A percentile compares a stretch with the other conserved stretches of the same genome.
Conservation (phyloP, 2,329 filamentous ascomycete species). For the Ampelomyces quisqualis region DNA sequence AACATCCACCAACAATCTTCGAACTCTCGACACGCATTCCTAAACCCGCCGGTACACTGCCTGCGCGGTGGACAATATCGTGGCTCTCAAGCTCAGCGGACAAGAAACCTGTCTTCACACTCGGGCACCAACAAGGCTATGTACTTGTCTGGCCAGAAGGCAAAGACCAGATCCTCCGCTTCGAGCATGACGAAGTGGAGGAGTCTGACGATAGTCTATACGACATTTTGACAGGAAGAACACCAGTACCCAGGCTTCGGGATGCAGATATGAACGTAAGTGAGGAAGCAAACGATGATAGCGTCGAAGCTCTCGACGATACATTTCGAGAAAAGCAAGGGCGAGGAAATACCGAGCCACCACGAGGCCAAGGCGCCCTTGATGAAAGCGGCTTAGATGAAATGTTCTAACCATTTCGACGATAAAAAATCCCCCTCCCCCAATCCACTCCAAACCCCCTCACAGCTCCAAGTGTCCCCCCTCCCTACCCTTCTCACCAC, state of each 20-base stretch:
- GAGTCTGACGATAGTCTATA: constrained; percentile 51
- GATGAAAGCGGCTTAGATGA: constrained; percentile 41
- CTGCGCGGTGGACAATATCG: constrained; percentile 23
- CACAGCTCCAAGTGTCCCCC: constrained; percentile 1
- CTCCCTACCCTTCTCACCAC: constrained; percentile 3
- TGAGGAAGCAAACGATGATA: constrained; percentile 27
- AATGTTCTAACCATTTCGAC: constrained; percentile 33
- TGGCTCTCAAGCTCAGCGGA: constrained; percentile 32
- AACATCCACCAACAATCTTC: constrained; percentile 28
- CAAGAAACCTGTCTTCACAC: constrained; percentile 40
- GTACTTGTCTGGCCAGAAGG: constrained; percentile 47
- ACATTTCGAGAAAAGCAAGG: constrained; percentile 46
- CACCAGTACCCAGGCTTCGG: constrained; percentile 39
- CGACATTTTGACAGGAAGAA: constrained; percentile 51
- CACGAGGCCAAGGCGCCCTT: constrained; percentile 13
- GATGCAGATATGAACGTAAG: constrained; percentile 15
- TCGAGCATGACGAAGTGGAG: constrained; percentile 34
- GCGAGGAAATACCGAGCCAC: background rate
- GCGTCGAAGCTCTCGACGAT: constrained; percentile 43
- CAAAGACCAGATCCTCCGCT: constrained; percentile 36
- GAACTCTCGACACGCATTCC: constrained; percentile 21
- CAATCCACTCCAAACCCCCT: no score
- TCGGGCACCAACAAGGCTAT: constrained; percentile 43
- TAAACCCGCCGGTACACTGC: constrained; percentile 24
- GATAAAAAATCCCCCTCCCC: no score